Evolutionary conservation across 2,329 filamentous ascomycete genomes (phyloP), one percentile per base, ranked within the genome.

Genomic region (Drechslerella dactyloides): DNA sequence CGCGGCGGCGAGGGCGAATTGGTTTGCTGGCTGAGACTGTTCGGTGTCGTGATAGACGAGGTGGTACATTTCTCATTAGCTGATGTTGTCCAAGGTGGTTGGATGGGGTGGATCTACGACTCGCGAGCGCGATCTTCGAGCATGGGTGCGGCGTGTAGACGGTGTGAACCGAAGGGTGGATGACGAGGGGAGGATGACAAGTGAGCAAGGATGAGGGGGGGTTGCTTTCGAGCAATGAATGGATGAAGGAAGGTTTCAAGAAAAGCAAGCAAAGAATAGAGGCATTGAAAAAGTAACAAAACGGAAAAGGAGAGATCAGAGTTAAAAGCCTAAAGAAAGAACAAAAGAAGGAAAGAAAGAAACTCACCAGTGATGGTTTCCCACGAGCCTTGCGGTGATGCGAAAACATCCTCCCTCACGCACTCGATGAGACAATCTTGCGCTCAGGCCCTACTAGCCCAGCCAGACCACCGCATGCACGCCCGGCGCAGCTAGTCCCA

Each of bases 1-100:
- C n/a, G 52, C 69, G 33, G 69, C 69, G 23, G 69, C 69, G 56
- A 73, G 62, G n/a, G 69, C 69, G 69, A 65, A 73, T 66, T 65
- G 69, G 30, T 73, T 73, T 59, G 62, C 61, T 27, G 60, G 56
- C 53, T 63, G 56, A 33, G 56, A 56, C 42, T 62, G 37, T 60
- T 70, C 58, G 23, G 54, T 33, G 33, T 59, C 35, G 23, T 62
- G 48, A 11, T 62, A 37, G 30, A 69, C 52, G 17, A 53, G 23
- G 59, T 70, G 63, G 30, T 70, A 59, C 66, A 70, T 70, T 21
- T 42, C 37, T 58, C 63, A 24, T 42, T 64, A 58, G 33, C 11
- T 19, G 11, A 8, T 2, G 21, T 35, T 15, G 23, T 17, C 1
- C 1, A 8, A 40, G 23, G 13, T 19, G 57, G 19, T 23, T 17